A percentile compares a stretch with the other conserved stretches of the same genome.
phyloP scores from a whole-genome alignment of 106 monocot genomes.

The Iris macrosiphon region DNA sequence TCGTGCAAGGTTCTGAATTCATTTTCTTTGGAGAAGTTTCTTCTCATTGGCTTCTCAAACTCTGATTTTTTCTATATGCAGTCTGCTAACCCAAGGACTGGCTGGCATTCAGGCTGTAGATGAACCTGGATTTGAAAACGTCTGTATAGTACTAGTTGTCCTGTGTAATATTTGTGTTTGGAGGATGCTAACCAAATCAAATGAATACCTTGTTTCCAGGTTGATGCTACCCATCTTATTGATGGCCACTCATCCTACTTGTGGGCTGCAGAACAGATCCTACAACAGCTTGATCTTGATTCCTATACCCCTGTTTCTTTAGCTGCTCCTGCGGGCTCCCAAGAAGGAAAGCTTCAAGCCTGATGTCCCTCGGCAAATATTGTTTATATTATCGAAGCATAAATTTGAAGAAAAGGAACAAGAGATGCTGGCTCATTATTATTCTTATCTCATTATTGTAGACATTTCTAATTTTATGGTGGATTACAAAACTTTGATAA shows the following conservation, averaged over 20 bases:
- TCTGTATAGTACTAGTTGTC: conserved; percentile 7
- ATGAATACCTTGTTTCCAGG: conserved; percentile 23
- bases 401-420: too few species aligned
- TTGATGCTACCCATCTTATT: conserved; percentile 74
- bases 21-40: background rate
- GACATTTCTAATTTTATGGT: too few species aligned
- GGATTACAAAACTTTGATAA: too few species aligned
- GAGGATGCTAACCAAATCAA: background rate
- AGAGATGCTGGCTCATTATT: too few species aligned
- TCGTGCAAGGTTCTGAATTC: conserved; percentile 65
- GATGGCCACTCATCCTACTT: conserved; percentile 86
- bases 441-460: too few species aligned
- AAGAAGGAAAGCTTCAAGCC: background rate
- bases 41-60: too few species aligned
- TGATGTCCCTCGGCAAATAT: background rate
- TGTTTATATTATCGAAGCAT: too few species aligned
- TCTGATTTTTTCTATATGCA: conserved; percentile 17
- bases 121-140: conserved; percentile 80
- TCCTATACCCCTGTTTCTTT: conserved; percentile 41
- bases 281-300: conserved; percentile 64
- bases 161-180: background rate
- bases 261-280: conserved; percentile 24
- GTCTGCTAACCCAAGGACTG: conserved; percentile 77
- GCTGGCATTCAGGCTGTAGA: conserved; percentile 91
- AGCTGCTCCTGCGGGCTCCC: conserved; percentile 11